phyloP scores from a whole-genome alignment of 2,329 filamentous ascomycete genomes.

The Calonectria henricotiae region DNA sequence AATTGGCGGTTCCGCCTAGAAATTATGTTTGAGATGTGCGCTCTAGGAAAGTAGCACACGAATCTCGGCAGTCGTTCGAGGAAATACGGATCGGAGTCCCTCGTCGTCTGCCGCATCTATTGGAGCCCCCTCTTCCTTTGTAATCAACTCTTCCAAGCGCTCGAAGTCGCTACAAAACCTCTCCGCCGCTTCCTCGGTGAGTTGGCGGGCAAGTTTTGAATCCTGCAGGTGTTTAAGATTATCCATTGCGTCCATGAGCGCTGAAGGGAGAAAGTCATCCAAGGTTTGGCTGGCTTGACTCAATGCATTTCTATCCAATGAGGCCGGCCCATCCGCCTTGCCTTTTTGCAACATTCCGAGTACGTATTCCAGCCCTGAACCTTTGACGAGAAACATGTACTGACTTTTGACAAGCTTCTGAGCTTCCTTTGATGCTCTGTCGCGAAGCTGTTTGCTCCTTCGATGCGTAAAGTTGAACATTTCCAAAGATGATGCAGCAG shows the following conservation, averaged over 20 bases:
- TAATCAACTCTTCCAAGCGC: conserved; percentile 68
- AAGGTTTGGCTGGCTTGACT: conserved; percentile 80
- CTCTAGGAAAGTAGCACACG: conserved; percentile 71
- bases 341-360: conserved; percentile 70
- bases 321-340: conserved; percentile 55
- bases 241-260: conserved; percentile 91
- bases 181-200: conserved; percentile 88
- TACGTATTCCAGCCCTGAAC: conserved; percentile 81
- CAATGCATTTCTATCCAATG: conserved; percentile 71
- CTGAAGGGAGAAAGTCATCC: conserved; percentile 93
- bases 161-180: conserved; percentile 90
- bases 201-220: conserved; percentile 78
- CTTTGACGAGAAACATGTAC: conserved; percentile 79
- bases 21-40: neutral
- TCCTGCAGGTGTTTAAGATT: conserved; percentile 84
- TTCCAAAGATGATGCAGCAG: conserved; percentile 71
- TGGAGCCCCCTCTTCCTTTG: conserved; percentile 62
- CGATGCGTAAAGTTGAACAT: conserved; percentile 76
- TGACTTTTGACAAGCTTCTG: conserved; percentile 77
- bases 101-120: conserved; percentile 49
- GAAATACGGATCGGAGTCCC: conserved; percentile 63
- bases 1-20: no score
- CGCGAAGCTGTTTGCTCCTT: conserved; percentile 71
- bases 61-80: conserved; percentile 74
- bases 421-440: conserved; percentile 70